phyloP scores from a whole-genome alignment of 2,329 filamentous ascomycete species.

The Knufia petricola region DNA sequence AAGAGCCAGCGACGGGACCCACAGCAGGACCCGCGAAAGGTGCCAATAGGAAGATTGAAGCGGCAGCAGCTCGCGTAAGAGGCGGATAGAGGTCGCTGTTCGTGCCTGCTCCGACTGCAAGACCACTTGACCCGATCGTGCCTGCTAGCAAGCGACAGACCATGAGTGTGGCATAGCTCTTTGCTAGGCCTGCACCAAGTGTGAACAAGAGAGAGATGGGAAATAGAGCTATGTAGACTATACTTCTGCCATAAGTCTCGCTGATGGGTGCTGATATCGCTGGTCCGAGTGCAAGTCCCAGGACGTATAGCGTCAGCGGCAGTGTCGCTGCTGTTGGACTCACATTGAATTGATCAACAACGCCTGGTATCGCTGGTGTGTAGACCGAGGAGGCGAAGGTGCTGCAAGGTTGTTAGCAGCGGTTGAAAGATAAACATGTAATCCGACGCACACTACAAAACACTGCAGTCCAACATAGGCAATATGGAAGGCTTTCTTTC shows the following conservation, averaged over 20 bases:
- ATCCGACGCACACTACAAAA: constrained; percentile 17
- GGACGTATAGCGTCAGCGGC: constrained; percentile 60
- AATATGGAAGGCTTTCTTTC: constrained; percentile 33
- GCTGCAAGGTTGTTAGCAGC: constrained; percentile 13
- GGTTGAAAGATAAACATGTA: not conserved
- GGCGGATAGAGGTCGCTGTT: constrained; percentile 50
- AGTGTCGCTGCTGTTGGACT: constrained; percentile 36
- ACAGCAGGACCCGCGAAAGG: constrained; percentile 60
- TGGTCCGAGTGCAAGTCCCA: constrained; percentile 63
- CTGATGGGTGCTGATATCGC: constrained; percentile 64
- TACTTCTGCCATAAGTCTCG: constrained; percentile 58
- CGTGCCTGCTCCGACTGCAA: constrained; percentile 60
- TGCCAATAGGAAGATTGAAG: constrained; percentile 46
- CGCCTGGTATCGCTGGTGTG: constrained; percentile 40
- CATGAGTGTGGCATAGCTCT: constrained; percentile 60
- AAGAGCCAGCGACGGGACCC: constrained; percentile 61
- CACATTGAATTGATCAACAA: constrained; percentile 37
- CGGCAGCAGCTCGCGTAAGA: constrained; percentile 48
- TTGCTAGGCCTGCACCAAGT: constrained; percentile 36
- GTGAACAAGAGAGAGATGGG: constrained; percentile 50
- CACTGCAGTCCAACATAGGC: constrained; percentile 17
- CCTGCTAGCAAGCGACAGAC: constrained; percentile 70
- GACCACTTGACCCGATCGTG: constrained; percentile 57
- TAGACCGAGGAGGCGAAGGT: constrained; percentile 29
- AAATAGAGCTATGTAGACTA: constrained; percentile 61